These are phyloP conservation scores for Senecio squalidus DNA, from an alignment of 140 eudicot species.

Conservation along the genomic window DNA sequence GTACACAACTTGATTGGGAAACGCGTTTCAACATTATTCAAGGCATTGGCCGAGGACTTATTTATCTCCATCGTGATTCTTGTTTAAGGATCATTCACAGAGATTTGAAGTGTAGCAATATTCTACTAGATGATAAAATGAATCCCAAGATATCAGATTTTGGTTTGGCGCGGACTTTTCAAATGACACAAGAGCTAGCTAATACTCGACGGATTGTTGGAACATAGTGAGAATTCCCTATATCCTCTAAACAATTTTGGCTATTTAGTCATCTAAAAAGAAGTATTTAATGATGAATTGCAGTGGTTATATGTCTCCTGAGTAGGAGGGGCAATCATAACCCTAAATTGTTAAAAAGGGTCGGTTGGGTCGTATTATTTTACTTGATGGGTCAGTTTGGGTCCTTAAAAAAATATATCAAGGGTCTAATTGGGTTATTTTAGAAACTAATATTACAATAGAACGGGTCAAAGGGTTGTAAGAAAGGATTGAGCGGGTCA, in stretches of 20 bases:
- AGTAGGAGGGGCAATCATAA: too few relatives aligned
- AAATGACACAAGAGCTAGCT: conserved; percentile 31
- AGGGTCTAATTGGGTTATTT: too few relatives aligned
- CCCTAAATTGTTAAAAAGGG: too few relatives aligned
- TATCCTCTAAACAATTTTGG: background rate
- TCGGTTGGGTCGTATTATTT: too few relatives aligned
- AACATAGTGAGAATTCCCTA: conserved; percentile 31
- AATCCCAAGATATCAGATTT: conserved; percentile 46
- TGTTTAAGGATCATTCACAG: conserved; percentile 36
- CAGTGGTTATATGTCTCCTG: conserved; percentile 54
- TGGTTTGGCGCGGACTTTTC: conserved; percentile 40
- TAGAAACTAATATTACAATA: too few relatives aligned
- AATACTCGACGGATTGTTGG: conserved; percentile 35
- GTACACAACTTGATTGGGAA: conserved; percentile 29
- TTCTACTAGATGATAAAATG: conserved; percentile 33
- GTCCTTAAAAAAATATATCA: too few relatives aligned
- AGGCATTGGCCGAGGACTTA: conserved; percentile 37
- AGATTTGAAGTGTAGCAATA: conserved; percentile 40
- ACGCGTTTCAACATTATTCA: conserved; percentile 31
- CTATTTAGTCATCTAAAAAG: background rate
- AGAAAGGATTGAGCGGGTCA: too few relatives aligned
- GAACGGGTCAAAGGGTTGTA: too few relatives aligned
- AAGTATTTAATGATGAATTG: conserved; percentile 11
- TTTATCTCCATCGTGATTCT: conserved; percentile 45
- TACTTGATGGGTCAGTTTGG: too few relatives aligned